phyloP scores from a whole-genome alignment of 768 basidiomycete genomes.

The Mycena latifolia region DNA sequence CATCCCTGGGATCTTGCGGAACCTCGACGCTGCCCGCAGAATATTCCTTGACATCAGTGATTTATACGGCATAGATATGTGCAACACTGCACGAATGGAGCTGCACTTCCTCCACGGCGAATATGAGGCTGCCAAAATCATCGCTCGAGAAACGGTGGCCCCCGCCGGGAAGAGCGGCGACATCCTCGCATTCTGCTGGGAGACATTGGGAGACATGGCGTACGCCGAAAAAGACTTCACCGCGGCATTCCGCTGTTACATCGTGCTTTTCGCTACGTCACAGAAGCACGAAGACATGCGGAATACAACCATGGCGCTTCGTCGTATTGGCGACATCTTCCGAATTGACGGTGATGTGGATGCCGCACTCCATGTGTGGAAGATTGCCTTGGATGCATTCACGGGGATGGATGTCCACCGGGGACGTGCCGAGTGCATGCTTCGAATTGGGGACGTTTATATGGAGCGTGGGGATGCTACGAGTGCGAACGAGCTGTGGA shows the following conservation, averaged over 20 bases:
- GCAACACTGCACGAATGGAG: constrained; percentile 4
- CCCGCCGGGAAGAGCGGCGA: constrained; percentile 8
- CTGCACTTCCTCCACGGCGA: background rate
- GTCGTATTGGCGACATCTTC: no score
- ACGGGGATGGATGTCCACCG: constrained; percentile 11
- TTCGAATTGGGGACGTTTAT: constrained; percentile 2
- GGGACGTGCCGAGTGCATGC: constrained; percentile 8
- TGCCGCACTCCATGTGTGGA: no score
- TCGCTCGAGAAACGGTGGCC: background rate
- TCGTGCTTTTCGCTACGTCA: background rate
- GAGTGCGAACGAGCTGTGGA: background rate
- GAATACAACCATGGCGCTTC: no score
- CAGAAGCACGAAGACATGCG: constrained; percentile 10
- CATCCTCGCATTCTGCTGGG: constrained; percentile 2
- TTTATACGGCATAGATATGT: background rate
- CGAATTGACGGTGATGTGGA: no score
- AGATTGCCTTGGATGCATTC: no score
- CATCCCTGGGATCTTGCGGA: background rate
- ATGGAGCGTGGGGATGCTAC: background rate
- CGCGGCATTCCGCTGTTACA: background rate
- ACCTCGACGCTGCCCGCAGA: background rate
- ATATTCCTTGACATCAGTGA: constrained; percentile 1
- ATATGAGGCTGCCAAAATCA: background rate
- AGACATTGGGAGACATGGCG: background rate
- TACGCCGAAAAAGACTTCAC: background rate